These are phyloP conservation scores for Trichophyton benhamiae DNA, from an alignment of 2,329 filamentous ascomycete genomes.

Conservation along the genomic window DNA sequence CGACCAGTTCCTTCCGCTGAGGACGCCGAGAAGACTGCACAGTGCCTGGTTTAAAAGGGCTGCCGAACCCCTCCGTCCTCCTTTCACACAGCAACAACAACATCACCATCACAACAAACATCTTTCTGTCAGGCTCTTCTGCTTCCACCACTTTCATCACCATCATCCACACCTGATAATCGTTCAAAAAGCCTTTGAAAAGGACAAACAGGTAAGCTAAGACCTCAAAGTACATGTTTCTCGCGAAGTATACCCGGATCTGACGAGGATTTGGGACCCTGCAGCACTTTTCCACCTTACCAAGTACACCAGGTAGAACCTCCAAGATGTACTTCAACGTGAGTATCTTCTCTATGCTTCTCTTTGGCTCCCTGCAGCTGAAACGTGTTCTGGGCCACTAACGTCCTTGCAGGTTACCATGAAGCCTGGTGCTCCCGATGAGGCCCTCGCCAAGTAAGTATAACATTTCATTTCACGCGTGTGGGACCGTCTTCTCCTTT, in stretches of 20 bases:
- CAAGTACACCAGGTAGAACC: not conserved
- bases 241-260: not conserved
- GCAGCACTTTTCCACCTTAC: not conserved
- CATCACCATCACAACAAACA: not conserved
- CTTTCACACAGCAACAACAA: not conserved
- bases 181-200: not conserved
- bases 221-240: not conserved
- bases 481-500: not conserved
- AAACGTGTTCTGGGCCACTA: not conserved
- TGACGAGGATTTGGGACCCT: not conserved
- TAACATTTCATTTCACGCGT: not conserved
- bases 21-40: not conserved
- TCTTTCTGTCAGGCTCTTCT: not conserved
- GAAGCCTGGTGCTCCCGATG: slow-evolving; percentile 55
- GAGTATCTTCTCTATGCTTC: not conserved
- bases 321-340: slow-evolving; percentile 6
- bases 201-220: not conserved
- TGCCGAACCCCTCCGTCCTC: not conserved
- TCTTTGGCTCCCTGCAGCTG: not conserved
- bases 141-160: not conserved
- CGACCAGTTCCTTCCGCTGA: not conserved
- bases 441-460: slow-evolving; percentile 55
- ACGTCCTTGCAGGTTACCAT: slow-evolving; percentile 54
- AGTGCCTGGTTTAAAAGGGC: not conserved
- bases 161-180: not conserved